Evolutionary conservation across 257 asterid genomes (phyloP).

Genomic region (Penstemon newberryi): DNA sequence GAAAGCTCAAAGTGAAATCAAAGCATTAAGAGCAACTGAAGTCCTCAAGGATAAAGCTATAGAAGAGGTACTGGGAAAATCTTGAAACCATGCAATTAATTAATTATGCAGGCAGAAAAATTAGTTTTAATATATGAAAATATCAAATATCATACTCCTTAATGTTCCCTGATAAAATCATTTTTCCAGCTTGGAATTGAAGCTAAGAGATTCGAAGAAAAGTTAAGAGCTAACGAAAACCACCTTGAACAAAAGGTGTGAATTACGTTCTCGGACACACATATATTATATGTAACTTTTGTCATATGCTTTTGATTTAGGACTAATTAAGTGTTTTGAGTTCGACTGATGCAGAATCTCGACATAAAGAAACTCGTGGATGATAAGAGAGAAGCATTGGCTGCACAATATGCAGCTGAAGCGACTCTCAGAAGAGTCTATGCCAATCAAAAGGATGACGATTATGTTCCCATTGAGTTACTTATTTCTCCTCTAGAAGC

Average conservation of each 20-base stretch:
- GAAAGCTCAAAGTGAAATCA: constrained; percentile 68
- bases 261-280: constrained; percentile 4
- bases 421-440: constrained; percentile 84
- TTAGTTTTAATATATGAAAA: too few species aligned
- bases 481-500: constrained; percentile 91
- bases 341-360: constrained; percentile 61
- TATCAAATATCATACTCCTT: too few species aligned
- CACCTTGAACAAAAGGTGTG: constrained; percentile 70
- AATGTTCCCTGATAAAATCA: too few species aligned
- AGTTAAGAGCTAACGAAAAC: constrained; percentile 46
- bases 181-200: constrained; percentile 57
- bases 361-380: constrained; percentile 57
- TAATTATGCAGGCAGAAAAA: too few species aligned
- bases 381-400: constrained; percentile 71
- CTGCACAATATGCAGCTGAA: constrained; percentile 92
- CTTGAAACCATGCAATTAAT: too few species aligned
- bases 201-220: constrained; percentile 56
- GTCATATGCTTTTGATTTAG: background rate
- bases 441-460: constrained; percentile 70
- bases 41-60: constrained; percentile 71
- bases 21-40: constrained; percentile 64
- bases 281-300: background rate
- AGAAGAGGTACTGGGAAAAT: constrained; percentile 57
- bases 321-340: constrained; percentile 13
- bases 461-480: constrained; percentile 58